Base-by-base conservation (phyloP, 2,329 filamentous ascomycete genomes). In the Colletotrichum godetiae region DNA sequence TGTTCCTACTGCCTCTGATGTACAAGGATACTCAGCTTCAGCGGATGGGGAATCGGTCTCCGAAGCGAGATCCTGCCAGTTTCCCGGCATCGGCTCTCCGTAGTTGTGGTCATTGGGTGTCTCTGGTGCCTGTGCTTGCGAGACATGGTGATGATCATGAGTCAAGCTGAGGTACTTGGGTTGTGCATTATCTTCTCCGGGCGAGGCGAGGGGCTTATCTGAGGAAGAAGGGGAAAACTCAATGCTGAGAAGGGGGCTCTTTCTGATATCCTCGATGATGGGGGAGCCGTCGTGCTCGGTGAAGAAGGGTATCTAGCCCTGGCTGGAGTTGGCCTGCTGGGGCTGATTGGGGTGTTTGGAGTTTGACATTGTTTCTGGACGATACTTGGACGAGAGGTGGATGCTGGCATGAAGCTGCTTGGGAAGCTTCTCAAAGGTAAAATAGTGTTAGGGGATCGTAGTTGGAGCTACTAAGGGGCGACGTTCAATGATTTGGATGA, bases 271-370 rank as follows among this genome's bases (percentile, higher is more conserved):
- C 11, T 71, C 67, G 22, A 61, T 22, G 11, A 71, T 65, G 24
- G 67, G 71, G 5, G 33, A 63, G 11, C 56, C 67, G 29, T 71
- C 61, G 3, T 73, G 67, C 24, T 73, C 71, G 6, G 71, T 73
- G 6, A 71, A 66, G 56, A 71, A 61, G 67, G 71, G 67, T 3
- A 57, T 33, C 71, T 73, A 73, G 35, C 61, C 56, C 55, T 73
- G 59, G 11, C 55, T 22, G 22, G 52, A 24, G 12, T 22, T 22
- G 5, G 42, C 24, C 13, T 52, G 46, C 8, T 33, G 11, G 19
- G 35, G 35, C 46, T 52, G 27, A 11, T 31, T 22, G 13, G 56
- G 46, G 8, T 61, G 42, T 15, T 64, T 46, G 12, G 59, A 31
- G 29, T n/a, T 65, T 24, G 35, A 29, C 71, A 70, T 73, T 22